These are phyloP conservation scores for Raphanus raphanistrum DNA, from an alignment of 345 rosid species.

Conservation along the genomic window DNA sequence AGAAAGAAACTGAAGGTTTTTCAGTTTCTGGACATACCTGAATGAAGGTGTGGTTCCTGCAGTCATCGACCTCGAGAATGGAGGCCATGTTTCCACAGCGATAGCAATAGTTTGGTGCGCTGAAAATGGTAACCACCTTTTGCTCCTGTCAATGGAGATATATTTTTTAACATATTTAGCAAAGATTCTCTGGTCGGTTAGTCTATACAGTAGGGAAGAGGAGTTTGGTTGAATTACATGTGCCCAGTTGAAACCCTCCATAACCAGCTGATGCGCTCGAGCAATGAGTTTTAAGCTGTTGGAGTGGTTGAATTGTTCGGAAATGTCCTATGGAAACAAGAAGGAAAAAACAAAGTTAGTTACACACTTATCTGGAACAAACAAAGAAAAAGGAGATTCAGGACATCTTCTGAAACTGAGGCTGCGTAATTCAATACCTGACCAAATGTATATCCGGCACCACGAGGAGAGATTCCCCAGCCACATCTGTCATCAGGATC, in stretches of 20 bases:
- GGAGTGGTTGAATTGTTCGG: slow-evolving; percentile 93
- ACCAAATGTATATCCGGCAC: slow-evolving; percentile 98
- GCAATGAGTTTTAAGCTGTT: slow-evolving; percentile 89
- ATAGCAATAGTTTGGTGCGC: slow-evolving; percentile 96
- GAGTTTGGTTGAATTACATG: slow-evolving; percentile 55
- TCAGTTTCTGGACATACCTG: slow-evolving; percentile 63
- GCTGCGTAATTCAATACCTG: slow-evolving; percentile 49
- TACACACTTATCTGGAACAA: not conserved
- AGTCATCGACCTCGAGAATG: slow-evolving; percentile 93
- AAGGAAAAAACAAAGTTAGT: not conserved
- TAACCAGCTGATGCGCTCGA: slow-evolving; percentile 96
- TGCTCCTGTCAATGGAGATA: slow-evolving; percentile 69
- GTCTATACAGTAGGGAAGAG: not conserved
- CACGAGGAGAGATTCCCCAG: slow-evolving; percentile 99
- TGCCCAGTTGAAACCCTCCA: slow-evolving; percentile 99
- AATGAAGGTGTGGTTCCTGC: slow-evolving; percentile 82
- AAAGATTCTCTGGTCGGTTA: slow-evolving; percentile 6
- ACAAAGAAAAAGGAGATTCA: not conserved
- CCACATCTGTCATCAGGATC: slow-evolving; percentile 98
- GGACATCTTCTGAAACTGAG: not conserved
- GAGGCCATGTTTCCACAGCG: slow-evolving; percentile 99
- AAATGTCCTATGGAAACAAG: slow-evolving; percentile 62
- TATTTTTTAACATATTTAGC: not conserved
- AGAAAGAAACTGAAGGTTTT: not conserved
- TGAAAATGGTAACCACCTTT: slow-evolving; percentile 95